Conservation (phyloP, 2,329 filamentous ascomycete species). For the Basipetospora sp. region DNA sequence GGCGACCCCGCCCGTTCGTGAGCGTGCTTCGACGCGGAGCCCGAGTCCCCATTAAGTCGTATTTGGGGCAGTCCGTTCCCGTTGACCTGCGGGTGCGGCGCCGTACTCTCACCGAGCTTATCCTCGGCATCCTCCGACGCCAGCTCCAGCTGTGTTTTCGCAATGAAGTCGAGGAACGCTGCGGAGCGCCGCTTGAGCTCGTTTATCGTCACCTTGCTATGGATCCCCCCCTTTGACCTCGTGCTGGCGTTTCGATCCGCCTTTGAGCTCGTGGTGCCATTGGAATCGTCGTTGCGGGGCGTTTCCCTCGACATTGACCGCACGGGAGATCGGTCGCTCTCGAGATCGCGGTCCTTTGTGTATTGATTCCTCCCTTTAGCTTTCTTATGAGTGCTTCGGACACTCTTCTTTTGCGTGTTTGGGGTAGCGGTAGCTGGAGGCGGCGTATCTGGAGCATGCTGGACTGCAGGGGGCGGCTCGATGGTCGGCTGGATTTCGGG, state of each 20-base stretch:
- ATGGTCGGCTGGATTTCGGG: constrained; percentile 16
- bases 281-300: constrained; percentile 18
- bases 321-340: constrained; percentile 41
- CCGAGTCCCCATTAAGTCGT: constrained; percentile 7
- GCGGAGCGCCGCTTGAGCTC: constrained; percentile 77
- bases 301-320: constrained; percentile 23
- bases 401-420: constrained; percentile 43
- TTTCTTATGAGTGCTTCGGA: constrained; percentile 44
- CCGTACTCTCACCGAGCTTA: not conserved
- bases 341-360: constrained; percentile 55
- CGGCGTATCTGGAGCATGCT: constrained; percentile 33
- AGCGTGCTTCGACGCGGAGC: not conserved
- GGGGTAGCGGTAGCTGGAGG: constrained; percentile 25
- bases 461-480: constrained; percentile 29
- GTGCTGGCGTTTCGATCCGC: constrained; percentile 24
- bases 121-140: constrained; percentile 41
- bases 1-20: not conserved
- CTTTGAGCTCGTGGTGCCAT: constrained; percentile 20
- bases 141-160: constrained; percentile 74
- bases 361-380: constrained; percentile 69
- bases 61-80: constrained; percentile 7
- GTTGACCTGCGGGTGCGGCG: not conserved
- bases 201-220: constrained; percentile 64
- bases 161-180: constrained; percentile 78
- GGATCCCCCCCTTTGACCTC: constrained; percentile 38